Conservation (phyloP, 108 stramenopile genomes). For the Cyclotella sp. region DNA sequence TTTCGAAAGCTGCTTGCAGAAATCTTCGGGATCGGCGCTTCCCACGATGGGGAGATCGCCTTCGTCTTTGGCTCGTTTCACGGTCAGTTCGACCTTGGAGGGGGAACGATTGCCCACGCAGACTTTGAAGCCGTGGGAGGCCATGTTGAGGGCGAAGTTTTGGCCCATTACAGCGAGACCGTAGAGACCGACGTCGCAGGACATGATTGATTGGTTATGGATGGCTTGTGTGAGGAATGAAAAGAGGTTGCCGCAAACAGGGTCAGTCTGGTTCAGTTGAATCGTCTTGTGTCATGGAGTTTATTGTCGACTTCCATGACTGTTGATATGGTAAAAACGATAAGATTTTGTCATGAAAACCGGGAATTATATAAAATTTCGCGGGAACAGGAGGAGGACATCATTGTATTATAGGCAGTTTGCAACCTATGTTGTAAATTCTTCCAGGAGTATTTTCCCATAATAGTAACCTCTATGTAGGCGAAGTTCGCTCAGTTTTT, state of each 20-base stretch:
- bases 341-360: no score
- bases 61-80: slow-evolving; percentile 94
- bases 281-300: no score
- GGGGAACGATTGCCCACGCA: slow-evolving; percentile 94
- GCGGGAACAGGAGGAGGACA: no score
- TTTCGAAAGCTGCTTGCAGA: slow-evolving; percentile 72
- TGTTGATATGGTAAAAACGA: no score
- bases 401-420: no score
- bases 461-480: no score
- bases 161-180: slow-evolving; percentile 99
- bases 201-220: slow-evolving; percentile 56
- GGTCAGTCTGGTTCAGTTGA: background rate
- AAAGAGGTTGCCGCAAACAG: no score
- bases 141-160: slow-evolving; percentile 99
- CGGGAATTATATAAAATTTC: no score
- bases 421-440: no score
- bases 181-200: slow-evolving; percentile 93
- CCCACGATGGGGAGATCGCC: slow-evolving; percentile 91
- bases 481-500: no score
- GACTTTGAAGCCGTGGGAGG: slow-evolving; percentile 92
- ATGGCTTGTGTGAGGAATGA: background rate
- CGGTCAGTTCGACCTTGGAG: slow-evolving; percentile 92
- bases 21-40: slow-evolving; percentile 77
- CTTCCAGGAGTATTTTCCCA: no score
- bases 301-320: no score